Evolutionary conservation across 2,329 filamentous ascomycete genomes (phyloP).

Genomic region (Tolypocladium paradoxum): DNA sequence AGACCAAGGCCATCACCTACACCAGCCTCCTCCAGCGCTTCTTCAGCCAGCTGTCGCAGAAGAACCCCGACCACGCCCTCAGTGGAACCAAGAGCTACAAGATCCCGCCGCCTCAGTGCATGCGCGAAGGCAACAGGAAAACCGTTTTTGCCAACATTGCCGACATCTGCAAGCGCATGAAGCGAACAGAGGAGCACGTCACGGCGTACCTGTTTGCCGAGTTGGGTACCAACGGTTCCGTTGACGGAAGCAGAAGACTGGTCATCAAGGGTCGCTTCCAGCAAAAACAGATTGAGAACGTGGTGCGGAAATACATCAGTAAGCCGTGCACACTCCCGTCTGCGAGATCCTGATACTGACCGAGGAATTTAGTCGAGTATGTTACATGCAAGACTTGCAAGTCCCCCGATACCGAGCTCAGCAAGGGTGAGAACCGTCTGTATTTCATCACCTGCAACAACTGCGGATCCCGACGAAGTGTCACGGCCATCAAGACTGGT

Average conservation of each 20-base stretch:
- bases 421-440: slow-evolving; percentile 97
- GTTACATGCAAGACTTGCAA: slow-evolving; percentile 98
- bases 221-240: slow-evolving; percentile 91
- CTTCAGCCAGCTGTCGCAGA: slow-evolving; percentile 87
- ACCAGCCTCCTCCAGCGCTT: slow-evolving; percentile 79
- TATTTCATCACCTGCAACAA: slow-evolving; percentile 97
- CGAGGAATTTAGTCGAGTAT: slow-evolving; percentile 61
- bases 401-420: slow-evolving; percentile 87
- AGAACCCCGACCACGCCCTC: slow-evolving; percentile 91
- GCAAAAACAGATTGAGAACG: slow-evolving; percentile 98
- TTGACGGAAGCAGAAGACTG: slow-evolving; percentile 82
- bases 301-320: slow-evolving; percentile 91
- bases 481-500: slow-evolving; percentile 98
- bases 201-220: slow-evolving; percentile 96
- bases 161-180: slow-evolving; percentile 99
- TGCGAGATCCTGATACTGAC: neutral
- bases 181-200: slow-evolving; percentile 95
- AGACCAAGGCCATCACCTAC: slow-evolving; percentile 70
- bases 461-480: slow-evolving; percentile 71
- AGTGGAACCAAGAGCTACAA: slow-evolving; percentile 93
- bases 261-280: slow-evolving; percentile 99
- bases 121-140: slow-evolving; percentile 99
- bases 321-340: slow-evolving; percentile 24
- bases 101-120: slow-evolving; percentile 95
- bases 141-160: slow-evolving; percentile 99